These are phyloP conservation scores for Backusella macrospora DNA, from an alignment of 192 early-diverging fungal species.

Conservation along the genomic window DNA sequence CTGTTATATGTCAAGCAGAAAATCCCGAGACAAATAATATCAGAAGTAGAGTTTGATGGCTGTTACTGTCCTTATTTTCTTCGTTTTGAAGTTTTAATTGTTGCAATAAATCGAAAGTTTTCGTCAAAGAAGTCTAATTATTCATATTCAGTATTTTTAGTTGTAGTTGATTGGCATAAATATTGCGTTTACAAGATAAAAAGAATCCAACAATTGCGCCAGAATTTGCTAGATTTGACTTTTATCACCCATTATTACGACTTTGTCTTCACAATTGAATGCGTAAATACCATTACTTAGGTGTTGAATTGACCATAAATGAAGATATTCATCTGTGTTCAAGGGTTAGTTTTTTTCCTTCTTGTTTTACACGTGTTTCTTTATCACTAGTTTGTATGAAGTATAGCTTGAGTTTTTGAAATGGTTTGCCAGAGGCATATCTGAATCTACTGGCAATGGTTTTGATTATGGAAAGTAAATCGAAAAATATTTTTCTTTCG, in stretches of 20 bases:
- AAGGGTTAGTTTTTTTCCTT: slow-evolving; percentile 8
- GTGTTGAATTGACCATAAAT: slow-evolving; percentile 1
- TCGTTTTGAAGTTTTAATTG: slow-evolving; percentile 8
- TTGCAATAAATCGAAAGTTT: neutral
- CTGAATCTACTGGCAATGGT: neutral
- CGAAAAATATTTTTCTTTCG: slow-evolving; percentile 5
- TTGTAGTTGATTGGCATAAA: slow-evolving; percentile 10
- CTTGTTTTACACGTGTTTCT: neutral
- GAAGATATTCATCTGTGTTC: slow-evolving; percentile 14
- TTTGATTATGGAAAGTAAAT: slow-evolving; percentile 10
- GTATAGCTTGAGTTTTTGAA: neutral
- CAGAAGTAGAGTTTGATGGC: neutral
- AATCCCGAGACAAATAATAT: neutral
- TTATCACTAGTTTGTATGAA: neutral
- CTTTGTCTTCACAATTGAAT: neutral
- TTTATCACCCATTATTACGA: neutral
- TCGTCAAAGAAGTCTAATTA: slow-evolving; percentile 6
- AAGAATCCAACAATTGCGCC: neutral
- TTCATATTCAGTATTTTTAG: slow-evolving; percentile 12
- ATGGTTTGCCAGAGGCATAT: neutral
- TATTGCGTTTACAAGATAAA: slow-evolving; percentile 7
- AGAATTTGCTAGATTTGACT: neutral
- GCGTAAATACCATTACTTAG: neutral
- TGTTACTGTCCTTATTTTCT: slow-evolving; percentile 14
- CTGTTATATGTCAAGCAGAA: neutral